Conservation (phyloP, 805 yeast genomes). For the Ogataea pilisensis region DNA sequence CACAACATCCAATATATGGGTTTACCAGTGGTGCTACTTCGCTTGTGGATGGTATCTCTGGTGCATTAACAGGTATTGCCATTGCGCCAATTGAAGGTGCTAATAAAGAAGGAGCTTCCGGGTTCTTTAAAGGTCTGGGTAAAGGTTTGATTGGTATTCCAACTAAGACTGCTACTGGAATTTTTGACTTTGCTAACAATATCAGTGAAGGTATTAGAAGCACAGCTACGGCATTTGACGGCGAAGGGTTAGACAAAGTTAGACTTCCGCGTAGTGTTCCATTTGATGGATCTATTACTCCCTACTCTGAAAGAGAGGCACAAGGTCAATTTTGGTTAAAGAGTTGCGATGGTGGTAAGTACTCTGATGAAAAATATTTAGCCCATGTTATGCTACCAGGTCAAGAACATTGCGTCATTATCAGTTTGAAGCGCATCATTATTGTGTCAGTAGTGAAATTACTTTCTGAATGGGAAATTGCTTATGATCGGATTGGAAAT, state of each 20-base stretch:
- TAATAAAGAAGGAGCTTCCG: conserved; percentile 79
- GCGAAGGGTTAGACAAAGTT: conserved; percentile 69
- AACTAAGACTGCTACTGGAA: conserved; percentile 93
- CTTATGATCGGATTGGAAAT: conserved; percentile 60
- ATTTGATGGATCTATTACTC: conserved; percentile 66
- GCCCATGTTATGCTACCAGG: conserved; percentile 86
- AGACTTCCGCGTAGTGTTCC: conserved; percentile 78
- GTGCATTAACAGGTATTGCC: conserved; percentile 90
- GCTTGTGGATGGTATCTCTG: conserved; percentile 76
- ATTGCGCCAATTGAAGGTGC: conserved; percentile 90
- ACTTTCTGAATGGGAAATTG: conserved; percentile 67
- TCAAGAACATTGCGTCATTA: conserved; percentile 68
- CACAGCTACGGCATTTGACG: conserved; percentile 87
- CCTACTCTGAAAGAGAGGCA: conserved; percentile 76
- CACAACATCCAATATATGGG: conserved; percentile 82
- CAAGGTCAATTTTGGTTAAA: conserved; percentile 95
- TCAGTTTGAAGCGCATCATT: conserved; percentile 67
- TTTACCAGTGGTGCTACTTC: conserved; percentile 84
- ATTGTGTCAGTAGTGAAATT: conserved; percentile 60
- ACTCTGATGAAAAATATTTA: conserved; percentile 65
- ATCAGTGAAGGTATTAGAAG: conserved; percentile 91
- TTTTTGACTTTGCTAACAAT: conserved; percentile 88
- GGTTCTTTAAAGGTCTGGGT: conserved; percentile 91
- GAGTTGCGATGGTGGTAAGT: conserved; percentile 75
- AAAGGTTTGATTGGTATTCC: conserved; percentile 95